Base-by-base conservation (phyloP, 768 basidiomycete genomes). In the Psilocybe subaeruginosa region DNA sequence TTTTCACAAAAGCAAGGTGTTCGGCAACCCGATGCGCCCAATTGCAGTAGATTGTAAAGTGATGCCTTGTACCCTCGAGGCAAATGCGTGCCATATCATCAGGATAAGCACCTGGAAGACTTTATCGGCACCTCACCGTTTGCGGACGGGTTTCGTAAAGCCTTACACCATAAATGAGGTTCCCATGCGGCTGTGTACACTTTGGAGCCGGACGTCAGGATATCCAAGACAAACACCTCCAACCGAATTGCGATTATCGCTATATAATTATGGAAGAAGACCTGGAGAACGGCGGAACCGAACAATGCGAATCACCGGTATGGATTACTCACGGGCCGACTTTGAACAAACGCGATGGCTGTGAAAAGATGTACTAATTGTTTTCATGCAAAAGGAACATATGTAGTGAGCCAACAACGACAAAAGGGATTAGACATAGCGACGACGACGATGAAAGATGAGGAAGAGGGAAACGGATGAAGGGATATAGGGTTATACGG, bases 361-460 rank as follows among this genome's bases (percentile, higher is more conserved):
- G 45, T n/a, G 16, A 30, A 12, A 35, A 30, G 27, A 41, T 27
- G 23, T 9, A 12, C 41, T 43, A 41, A 16, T 35, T 51, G n/a
- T 53, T 31, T 37, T 27, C 30, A 33, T 31, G 55, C 30, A 43
- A 56, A 33, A 56, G 54, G 23, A 54, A 48, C 46, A 48, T 14
- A 47, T 56, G 31, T 23, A 37, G 57, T n/a, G 14, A 50, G 27
- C 19, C 48, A 50, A 50, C 37, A 37, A 58, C 49, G 17, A 58
- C 19, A 55, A 31, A 57, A 43, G 41, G 41, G 41, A 39, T 30
- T 45, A 49, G 50, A 54, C 59, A 49, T 51, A 56, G 56, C 55
- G 47, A 61, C 59, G 37, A 61, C 51, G 50, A 48, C 31, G 17
- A 56, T 51, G 37, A 45, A 14, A 14, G 29, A 59, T 52, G 43